Base-by-base conservation (phyloP, 345 rosid genomes). In the Gynandropsis gynandra region DNA sequence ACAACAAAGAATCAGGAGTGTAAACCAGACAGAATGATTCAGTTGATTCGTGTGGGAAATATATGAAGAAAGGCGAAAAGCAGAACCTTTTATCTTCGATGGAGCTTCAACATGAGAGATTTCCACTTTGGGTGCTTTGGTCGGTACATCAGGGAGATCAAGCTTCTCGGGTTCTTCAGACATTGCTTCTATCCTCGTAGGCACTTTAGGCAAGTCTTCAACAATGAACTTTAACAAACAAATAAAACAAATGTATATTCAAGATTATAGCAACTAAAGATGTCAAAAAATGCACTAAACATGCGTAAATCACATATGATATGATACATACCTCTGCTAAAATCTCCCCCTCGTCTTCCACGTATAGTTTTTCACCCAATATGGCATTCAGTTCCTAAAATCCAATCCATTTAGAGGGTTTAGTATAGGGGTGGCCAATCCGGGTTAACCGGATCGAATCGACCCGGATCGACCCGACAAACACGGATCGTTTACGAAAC, bases 341-440 rank as follows among this genome's bases (percentile, higher is more conserved):
- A 66, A 92, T 70, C 56, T 92, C 96, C 62, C 82, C 98, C 72
- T 92, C 96, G 55, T 92, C 98, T 65, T 92, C 93, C 59, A 81
- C 87, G 34, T 96, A 84, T 58, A 92, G 62, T 69, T 84, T 77
- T 74, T 92, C 98, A 50, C 96, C 98, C 75, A 92, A 61, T 33
- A 82, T 78, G 32, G 87, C 93, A 82, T 78, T 85, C 50, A 87
- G 79, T 81, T 92, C 98, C 96, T 92, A 63, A 47, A 6, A 54
- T 46, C 34, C 60, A 7, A 36, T 36, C 13, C 13, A 36, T 32
- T 24, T 4, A 24, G 29, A 51, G 7, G 51, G 47, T 35, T 53
- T 48, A 37, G n/a, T n/a, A n/a, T n/a, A n/a, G n/a, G n/a, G n/a
- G n/a, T n/a, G n/a, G n/a, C n/a, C n/a, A n/a, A n/a, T n/a, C n/a